phyloP scores from a whole-genome alignment of 345 rosid genomes.

The Aegle marmelos region DNA sequence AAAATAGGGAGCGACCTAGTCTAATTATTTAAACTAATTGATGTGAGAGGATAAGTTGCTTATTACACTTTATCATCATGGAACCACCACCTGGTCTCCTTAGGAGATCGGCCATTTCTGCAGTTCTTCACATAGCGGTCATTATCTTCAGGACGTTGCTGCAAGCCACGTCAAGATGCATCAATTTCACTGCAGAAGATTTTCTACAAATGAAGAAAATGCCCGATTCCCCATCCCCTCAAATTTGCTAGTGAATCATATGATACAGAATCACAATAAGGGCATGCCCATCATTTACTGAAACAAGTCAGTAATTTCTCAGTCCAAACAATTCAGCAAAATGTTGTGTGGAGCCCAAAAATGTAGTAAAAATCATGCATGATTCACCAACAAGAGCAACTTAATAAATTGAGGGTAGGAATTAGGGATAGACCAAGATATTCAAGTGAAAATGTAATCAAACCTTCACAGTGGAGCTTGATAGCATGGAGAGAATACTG shows the following conservation, averaged over 20 bases:
- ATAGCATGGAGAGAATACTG: conserved; percentile 98
- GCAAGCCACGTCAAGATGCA: conserved; percentile 29
- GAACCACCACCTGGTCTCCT: conserved; percentile 99
- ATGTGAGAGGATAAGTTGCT: conserved; percentile 15
- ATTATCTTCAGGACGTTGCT: conserved; percentile 96
- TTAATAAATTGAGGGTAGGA: background rate
- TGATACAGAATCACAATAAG: background rate
- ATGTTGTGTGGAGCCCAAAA: background rate
- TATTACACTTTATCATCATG: conserved; percentile 87
- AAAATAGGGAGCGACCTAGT: conserved; percentile 17
- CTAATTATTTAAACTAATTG: conserved; percentile 21
- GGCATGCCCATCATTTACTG: background rate
- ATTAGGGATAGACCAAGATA: background rate
- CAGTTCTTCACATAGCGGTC: conserved; percentile 98
- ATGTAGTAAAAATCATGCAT: background rate
- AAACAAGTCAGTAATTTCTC: background rate
- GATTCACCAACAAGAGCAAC: background rate
- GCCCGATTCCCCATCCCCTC: background rate
- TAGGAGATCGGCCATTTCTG: conserved; percentile 91
- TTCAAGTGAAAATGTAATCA: background rate
- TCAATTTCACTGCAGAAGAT: background rate
- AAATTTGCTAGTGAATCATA: background rate
- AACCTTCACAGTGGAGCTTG: conserved; percentile 95
- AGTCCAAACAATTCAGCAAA: background rate
- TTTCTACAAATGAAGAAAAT: background rate